Base-by-base conservation (phyloP, 441 rosid species). In the Erodium texanum region DNA sequence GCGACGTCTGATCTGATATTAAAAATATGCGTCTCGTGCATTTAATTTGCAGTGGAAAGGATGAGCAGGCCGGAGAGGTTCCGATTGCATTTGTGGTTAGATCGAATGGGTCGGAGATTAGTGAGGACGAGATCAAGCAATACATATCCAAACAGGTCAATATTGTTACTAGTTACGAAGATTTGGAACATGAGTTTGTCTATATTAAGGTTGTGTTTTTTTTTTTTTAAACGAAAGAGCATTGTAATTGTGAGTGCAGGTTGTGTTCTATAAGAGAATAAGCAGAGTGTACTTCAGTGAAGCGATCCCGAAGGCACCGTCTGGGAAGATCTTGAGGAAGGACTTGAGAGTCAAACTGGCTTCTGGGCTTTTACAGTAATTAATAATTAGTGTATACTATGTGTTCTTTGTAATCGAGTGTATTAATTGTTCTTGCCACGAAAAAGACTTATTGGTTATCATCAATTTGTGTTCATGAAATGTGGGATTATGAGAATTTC, bases 281-380 rank as follows among this genome's bases (percentile, higher is more conserved):
- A 62, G 24, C 0, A 54, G 54, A 70, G 77, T 74, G 48, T 61
- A 66, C 43, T 70, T 74, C 64, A 62, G 61, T 20, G 77, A 70
- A 19, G n/a, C 77, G 15, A 74, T 74, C 15, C 77, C 73, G 11
- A 74, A 69, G 43, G 70, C 66, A n/a, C 73, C 77, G 11, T 70
- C 77, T 7, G 77, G 77, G 38, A 74, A 74, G 8, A 74, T 74
- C 36, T 58, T 74, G 67, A 69, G 77, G 73, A 74, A 74, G 27
- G 73, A 69, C 29, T 73, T 74, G 32, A 66, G 76, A 68, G 66
- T 67, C 5, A 70, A 66, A 62, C 23, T 74, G 63, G 70, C 77
- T 5, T 12, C 72, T 14, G 70, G 67, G 18, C 34, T 61, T 5
- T 38, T 3, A 1, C 50, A 63, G 7, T 36, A 36, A 36, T 36